Base-by-base conservation (phyloP, 2,329 filamentous ascomycete species). In the Alternaria sp. region DNA sequence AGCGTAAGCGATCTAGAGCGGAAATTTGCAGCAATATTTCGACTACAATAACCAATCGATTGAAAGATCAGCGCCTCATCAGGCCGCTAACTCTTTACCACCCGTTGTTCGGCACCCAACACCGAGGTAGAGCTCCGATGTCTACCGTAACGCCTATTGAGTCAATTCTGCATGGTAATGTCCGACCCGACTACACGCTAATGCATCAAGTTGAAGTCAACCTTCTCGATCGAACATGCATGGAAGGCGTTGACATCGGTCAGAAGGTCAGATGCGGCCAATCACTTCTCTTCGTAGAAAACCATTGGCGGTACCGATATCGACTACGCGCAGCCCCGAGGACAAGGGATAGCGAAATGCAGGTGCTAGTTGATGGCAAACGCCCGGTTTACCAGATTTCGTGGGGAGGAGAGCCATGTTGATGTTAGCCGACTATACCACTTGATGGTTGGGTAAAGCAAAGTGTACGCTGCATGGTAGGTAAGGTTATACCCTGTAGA, bases 151-250 rank as follows among this genome's bases (percentile, higher is more conserved):
- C 49, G 37, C 14, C 36, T 8, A 24, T 37, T 17, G 31, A 13
- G 17, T 14, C 33, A 10, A 6, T 23, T 14, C 17, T 21, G 39
- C 40, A 37, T 40, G 26, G 40, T 24, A 11, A 37, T 28, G 40
- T 44, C 13, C 31, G 26, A 5, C 36, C 48, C 17, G 26, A 56
- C 48, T 52, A 52, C 40, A 52, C 40, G 40, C 48, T 56, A 45
- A 45, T 31, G 40, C 33, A 52, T 13, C 11, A 52, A 3, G 26
- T 33, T 45, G 24, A 33, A 29, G 11, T 23, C 17, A 31, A 14
- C 28, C 31, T 31, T 26, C 33, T 31, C 17, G 26, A 45, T 51
- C 21, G 41, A 41, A 46, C 39, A 39, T 52, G 40, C 41, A 56
- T 33, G 29, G 52, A 51, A 56, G 41, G 21, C 41, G 49, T 28